phyloP scores from a whole-genome alignment of 441 rosid genomes.

The Theobroma grandiflorum region DNA sequence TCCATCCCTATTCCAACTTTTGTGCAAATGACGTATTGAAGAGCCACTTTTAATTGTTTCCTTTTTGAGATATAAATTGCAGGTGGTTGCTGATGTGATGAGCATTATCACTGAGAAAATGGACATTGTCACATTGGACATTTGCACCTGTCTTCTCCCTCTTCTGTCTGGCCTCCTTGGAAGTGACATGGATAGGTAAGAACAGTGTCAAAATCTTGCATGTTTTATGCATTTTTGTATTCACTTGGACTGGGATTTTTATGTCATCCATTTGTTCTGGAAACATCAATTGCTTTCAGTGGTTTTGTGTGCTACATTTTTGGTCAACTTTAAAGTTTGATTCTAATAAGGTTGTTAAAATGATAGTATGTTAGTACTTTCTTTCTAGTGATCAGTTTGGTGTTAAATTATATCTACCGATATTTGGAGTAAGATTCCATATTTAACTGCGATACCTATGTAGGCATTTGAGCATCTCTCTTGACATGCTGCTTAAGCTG shows the following conservation, averaged over 20 bases:
- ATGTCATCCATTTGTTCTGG: background rate
- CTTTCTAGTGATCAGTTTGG: background rate
- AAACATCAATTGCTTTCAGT: slow-evolving; percentile 6
- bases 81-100: slow-evolving; percentile 91
- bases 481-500: slow-evolving; percentile 88
- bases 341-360: background rate
- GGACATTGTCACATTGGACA: slow-evolving; percentile 77
- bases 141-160: slow-evolving; percentile 89
- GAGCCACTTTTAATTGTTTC: slow-evolving; percentile 15
- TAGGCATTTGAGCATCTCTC: slow-evolving; percentile 83
- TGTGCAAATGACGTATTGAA: slow-evolving; percentile 1
- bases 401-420: slow-evolving; percentile 5
- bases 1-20: slow-evolving; percentile 17
- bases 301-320: background rate
- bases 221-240: slow-evolving; percentile 5
- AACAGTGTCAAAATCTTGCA: slow-evolving; percentile 11
- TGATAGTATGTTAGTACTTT: background rate
- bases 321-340: background rate
- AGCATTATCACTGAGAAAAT: slow-evolving; percentile 67
- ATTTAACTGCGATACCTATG: slow-evolving; percentile 22
- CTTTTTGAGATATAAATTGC: slow-evolving; percentile 38
- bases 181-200: slow-evolving; percentile 86
- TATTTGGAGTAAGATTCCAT: slow-evolving; percentile 8
- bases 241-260: background rate
- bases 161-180: slow-evolving; percentile 75